A percentile compares a stretch with the other conserved stretches of the same genome.
Conservation (phyloP, 139 green algal genomes). For the Chlorella sp. region DNA sequence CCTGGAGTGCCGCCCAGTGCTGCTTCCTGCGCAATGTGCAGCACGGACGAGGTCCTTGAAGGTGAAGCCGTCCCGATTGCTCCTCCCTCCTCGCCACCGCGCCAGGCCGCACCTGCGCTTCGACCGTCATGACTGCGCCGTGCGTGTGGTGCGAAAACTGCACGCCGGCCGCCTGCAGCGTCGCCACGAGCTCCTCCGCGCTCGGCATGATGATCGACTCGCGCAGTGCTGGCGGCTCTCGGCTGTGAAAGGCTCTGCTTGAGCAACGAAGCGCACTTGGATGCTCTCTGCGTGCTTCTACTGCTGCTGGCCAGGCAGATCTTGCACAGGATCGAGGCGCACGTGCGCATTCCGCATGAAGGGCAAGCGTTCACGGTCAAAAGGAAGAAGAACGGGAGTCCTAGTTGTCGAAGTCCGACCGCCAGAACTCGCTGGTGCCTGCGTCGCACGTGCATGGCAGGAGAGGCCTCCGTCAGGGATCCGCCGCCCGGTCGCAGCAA, state of each 20-base stretch:
- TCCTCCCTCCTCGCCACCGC: no score
- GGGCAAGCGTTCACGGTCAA: no score
- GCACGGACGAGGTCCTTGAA: not conserved
- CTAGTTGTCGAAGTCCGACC: conserved; percentile 29
- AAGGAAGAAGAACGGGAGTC: no score
- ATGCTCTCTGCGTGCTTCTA: no score
- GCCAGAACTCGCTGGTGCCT: conserved; percentile 40
- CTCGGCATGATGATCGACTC: not conserved
- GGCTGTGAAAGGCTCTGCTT: no score
- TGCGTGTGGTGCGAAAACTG: conserved; percentile 14
- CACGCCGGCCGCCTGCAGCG: conserved; percentile 11
- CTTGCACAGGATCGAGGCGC: no score
- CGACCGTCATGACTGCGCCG: conserved; percentile 19
- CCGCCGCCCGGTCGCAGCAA: not conserved
- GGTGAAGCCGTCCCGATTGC: not conserved
- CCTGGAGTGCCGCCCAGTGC: not conserved
- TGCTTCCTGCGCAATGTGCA: not conserved
- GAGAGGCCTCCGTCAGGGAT: not conserved
- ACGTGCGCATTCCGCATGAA: no score
- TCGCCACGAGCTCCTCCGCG: conserved; percentile 18
- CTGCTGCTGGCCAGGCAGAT: no score
- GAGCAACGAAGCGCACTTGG: no score
- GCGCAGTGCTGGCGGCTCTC: no score
- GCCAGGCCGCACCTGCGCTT: conserved; percentile 19
- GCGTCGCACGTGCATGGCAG: not conserved